phyloP scores from a whole-genome alignment of 2,329 filamentous ascomycete genomes.

The Clonostachys rosea region DNA sequence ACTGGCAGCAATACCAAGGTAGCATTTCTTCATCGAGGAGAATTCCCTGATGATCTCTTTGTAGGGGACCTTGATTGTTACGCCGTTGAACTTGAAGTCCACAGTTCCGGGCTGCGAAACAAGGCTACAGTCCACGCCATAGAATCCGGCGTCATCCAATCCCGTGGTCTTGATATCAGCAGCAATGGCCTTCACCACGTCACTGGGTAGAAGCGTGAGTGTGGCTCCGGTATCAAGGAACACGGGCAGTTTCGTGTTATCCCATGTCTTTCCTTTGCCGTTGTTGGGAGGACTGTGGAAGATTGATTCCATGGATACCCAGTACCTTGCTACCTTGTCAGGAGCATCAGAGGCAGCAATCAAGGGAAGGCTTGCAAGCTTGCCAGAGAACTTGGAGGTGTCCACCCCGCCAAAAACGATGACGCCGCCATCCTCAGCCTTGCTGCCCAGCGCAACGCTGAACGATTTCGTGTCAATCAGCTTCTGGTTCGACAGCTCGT shows the following conservation, averaged over 20 bases:
- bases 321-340: slow-evolving; percentile 47
- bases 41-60: slow-evolving; percentile 35
- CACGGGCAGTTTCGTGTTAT: slow-evolving; percentile 41
- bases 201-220: slow-evolving; percentile 59
- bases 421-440: slow-evolving; percentile 53
- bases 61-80: slow-evolving; percentile 44
- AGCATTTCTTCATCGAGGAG: slow-evolving; percentile 27
- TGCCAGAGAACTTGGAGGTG: slow-evolving; percentile 57
- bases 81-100: slow-evolving; percentile 42
- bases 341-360: slow-evolving; percentile 49
- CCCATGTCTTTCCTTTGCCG: slow-evolving; percentile 16
- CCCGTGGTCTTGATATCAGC: slow-evolving; percentile 38
- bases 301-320: slow-evolving; percentile 42
- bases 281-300: slow-evolving; percentile 27
- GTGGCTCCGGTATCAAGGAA: slow-evolving; percentile 70
- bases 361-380: slow-evolving; percentile 57
- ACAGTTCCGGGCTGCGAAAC: slow-evolving; percentile 33
- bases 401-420: slow-evolving; percentile 67
- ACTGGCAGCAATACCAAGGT: slow-evolving; percentile 43
- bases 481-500: slow-evolving; percentile 42
- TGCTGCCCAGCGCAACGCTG: slow-evolving; percentile 60
- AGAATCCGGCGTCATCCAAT: slow-evolving; percentile 36
- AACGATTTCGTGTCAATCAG: slow-evolving; percentile 58
- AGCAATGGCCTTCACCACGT: slow-evolving; percentile 44
- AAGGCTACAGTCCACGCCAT: slow-evolving; percentile 37